These are phyloP conservation scores for Sarcomyxa edulis DNA, from an alignment of 768 basidiomycete species.

Conservation along the genomic window DNA sequence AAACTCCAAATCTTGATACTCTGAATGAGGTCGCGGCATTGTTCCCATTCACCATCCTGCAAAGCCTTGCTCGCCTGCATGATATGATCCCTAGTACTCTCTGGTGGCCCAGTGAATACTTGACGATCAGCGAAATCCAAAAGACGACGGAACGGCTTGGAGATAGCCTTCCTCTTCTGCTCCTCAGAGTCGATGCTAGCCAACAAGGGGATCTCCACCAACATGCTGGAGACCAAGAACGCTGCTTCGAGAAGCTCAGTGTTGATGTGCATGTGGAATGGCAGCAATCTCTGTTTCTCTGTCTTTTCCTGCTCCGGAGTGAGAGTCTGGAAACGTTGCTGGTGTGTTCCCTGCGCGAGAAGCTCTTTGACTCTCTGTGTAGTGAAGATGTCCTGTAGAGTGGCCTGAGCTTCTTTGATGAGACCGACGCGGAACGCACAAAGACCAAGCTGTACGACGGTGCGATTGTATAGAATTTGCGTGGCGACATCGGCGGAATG, in stretches of 20 bases:
- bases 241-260: constrained; percentile 96
- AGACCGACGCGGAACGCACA: constrained; percentile 95
- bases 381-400: constrained; percentile 91
- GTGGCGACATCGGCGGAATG: constrained; percentile 95
- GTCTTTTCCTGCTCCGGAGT: constrained; percentile 96
- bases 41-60: constrained; percentile 96
- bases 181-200: constrained; percentile 95
- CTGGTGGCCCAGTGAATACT: constrained; percentile 97
- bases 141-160: constrained; percentile 93
- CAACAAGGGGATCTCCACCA: constrained; percentile 92
- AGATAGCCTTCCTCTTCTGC: constrained; percentile 86
- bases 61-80: constrained; percentile 98
- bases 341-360: constrained; percentile 93
- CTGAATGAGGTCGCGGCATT: constrained; percentile 87
- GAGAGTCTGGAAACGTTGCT: constrained; percentile 81
- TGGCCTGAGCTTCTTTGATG: constrained; percentile 91
- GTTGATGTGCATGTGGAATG: constrained; percentile 99
- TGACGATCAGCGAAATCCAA: constrained; percentile 97
- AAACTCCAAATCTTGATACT: constrained; percentile 98
- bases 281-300: constrained; percentile 91
- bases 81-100: constrained; percentile 97
- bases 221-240: constrained; percentile 97
- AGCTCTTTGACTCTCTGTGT: constrained; percentile 97
- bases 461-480: constrained; percentile 97
- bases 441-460: constrained; percentile 93